Evolutionary conservation across 352 stramenopile genomes (phyloP).

Genomic region (Albugo laibachii): DNA sequence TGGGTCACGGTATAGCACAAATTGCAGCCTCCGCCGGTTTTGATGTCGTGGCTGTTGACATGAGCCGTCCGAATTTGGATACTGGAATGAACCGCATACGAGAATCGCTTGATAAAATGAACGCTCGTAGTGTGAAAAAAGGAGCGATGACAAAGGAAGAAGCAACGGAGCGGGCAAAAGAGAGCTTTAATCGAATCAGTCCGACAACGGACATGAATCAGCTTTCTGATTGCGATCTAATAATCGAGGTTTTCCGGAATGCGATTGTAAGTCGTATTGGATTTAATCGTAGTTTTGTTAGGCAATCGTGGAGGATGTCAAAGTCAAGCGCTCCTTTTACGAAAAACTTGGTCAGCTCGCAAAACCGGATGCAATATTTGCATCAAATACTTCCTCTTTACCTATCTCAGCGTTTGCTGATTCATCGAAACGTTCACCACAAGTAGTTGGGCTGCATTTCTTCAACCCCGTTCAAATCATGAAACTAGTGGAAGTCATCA

Average conservation of each 20-base stretch:
- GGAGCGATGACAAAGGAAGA: constrained; percentile 60
- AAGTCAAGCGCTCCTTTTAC: constrained; percentile 88
- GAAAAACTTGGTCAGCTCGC: constrained; percentile 77
- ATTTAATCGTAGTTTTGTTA: not conserved
- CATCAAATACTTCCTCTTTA: constrained; percentile 92
- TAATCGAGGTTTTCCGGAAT: constrained; percentile 63
- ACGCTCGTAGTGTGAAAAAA: constrained; percentile 73
- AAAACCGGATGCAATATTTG: constrained; percentile 87
- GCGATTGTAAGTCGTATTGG: not conserved
- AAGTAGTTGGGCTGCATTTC: constrained; percentile 96
- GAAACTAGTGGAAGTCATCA: constrained; percentile 94
- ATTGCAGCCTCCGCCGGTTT: constrained; percentile 72
- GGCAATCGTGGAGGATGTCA: constrained; percentile 95
- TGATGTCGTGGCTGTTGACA: constrained; percentile 68
- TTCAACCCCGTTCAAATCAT: constrained; percentile 94
- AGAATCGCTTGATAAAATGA: constrained; percentile 78
- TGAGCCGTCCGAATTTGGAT: constrained; percentile 47
- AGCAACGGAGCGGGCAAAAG: constrained; percentile 37
- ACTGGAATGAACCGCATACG: constrained; percentile 85
- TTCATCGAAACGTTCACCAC: constrained; percentile 76
- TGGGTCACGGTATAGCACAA: constrained; percentile 96
- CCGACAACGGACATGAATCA: constrained; percentile 79
- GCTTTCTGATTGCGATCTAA: constrained; percentile 84
- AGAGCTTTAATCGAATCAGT: constrained; percentile 61
- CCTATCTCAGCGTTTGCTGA: constrained; percentile 89